Percentiles rank a stretch among this genome's conserved stretches.
phyloP scores from a whole-genome alignment of 306 rosid species.

The Medicago lupulina region DNA sequence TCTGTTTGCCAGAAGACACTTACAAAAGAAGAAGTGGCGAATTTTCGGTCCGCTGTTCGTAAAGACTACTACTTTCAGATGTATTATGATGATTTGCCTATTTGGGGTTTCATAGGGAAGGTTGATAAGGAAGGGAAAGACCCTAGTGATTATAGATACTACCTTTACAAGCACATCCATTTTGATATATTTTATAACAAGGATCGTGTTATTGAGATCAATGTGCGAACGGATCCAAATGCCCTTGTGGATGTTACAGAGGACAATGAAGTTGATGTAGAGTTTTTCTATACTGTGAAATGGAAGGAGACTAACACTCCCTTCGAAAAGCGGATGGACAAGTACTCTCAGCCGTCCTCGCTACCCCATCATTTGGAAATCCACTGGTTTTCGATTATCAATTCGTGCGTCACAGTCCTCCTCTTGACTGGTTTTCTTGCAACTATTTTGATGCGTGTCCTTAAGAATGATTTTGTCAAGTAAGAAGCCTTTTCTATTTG shows the following conservation, averaged over 20 bases:
- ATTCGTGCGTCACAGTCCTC: constrained; percentile 86
- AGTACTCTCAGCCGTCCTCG: constrained; percentile 71
- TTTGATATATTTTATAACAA: constrained; percentile 73
- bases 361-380: constrained; percentile 87
- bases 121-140: constrained; percentile 76
- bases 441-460: constrained; percentile 83
- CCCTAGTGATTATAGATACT: constrained; percentile 74
- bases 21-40: constrained; percentile 62
- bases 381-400: constrained; percentile 91
- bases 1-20: constrained; percentile 62
- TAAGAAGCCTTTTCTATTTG: constrained; percentile 44
- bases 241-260: constrained; percentile 75
- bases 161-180: constrained; percentile 79
- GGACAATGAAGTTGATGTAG: constrained; percentile 67
- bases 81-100: constrained; percentile 89
- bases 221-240: constrained; percentile 60
- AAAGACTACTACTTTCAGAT: constrained; percentile 88
- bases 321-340: constrained; percentile 87
- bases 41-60: constrained; percentile 66
- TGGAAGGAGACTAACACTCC: constrained; percentile 84
- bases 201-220: constrained; percentile 82
- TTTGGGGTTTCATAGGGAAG: constrained; percentile 91
- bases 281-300: constrained; percentile 70
- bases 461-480: constrained; percentile 94
- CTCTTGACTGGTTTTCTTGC: constrained; percentile 88